Evolutionary conservation across 1,284 basidiomycete genomes (phyloP).

Genomic region (Ustilago loliicola): DNA sequence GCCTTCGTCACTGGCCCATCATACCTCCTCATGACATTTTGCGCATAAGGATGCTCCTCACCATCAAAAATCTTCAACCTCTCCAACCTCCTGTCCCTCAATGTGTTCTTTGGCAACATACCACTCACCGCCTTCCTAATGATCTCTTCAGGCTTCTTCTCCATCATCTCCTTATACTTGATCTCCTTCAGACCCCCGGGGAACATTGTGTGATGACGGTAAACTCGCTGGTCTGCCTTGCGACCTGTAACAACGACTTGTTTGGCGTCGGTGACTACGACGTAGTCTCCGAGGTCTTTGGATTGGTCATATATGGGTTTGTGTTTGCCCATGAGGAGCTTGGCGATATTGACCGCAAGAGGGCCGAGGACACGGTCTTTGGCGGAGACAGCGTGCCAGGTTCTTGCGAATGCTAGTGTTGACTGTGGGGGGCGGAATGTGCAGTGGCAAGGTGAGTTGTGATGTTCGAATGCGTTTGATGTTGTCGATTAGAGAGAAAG

Average conservation of each 20-base stretch:
- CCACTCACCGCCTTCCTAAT: slow-evolving; percentile 68
- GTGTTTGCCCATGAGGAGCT: slow-evolving; percentile 98
- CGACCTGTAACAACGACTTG: slow-evolving; percentile 88
- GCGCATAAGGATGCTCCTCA: slow-evolving; percentile 64
- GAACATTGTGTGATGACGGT: slow-evolving; percentile 90
- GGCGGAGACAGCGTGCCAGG: slow-evolving; percentile 96
- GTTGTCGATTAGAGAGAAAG: not conserved
- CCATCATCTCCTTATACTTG: slow-evolving; percentile 66
- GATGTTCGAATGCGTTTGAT: not conserved
- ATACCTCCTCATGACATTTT: slow-evolving; percentile 54
- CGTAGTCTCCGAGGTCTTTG: slow-evolving; percentile 81
- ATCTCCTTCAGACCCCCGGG: slow-evolving; percentile 86
- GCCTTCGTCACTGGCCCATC: not conserved
- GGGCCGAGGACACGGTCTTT: slow-evolving; percentile 90
- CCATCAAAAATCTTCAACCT: slow-evolving; percentile 67
- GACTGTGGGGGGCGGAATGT: slow-evolving; percentile 75
- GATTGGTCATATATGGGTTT: slow-evolving; percentile 95
- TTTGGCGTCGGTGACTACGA: slow-evolving; percentile 91
- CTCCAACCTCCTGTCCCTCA: slow-evolving; percentile 67
- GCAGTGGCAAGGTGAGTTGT: too few species aligned
- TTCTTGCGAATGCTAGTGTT: slow-evolving; percentile 88
- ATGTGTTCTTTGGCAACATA: slow-evolving; percentile 70
- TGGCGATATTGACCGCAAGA: slow-evolving; percentile 91
- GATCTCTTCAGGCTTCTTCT: slow-evolving; percentile 85
- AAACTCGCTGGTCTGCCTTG: slow-evolving; percentile 88